phyloP scores from a whole-genome alignment of 108 stramenopile species.

The Schizochytrium sp. region DNA sequence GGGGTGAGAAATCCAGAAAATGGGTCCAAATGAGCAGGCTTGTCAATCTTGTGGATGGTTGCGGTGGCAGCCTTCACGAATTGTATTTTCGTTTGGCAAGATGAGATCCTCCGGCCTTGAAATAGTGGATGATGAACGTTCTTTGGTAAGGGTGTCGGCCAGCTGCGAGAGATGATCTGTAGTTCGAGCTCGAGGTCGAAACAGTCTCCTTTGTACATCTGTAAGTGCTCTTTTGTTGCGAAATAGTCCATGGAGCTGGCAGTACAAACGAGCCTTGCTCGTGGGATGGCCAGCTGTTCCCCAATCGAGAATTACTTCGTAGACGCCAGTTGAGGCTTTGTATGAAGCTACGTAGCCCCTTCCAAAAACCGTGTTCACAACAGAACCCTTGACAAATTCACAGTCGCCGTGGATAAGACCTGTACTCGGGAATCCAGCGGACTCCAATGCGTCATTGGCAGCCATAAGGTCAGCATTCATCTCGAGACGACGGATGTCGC shows the following conservation, averaged over 20 bases:
- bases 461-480: conserved; percentile 66
- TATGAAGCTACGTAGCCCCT: conserved; percentile 27
- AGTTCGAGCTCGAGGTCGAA: neutral
- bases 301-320: conserved; percentile 50
- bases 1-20: conserved; percentile 7
- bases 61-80: conserved; percentile 13
- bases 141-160: neutral
- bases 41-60: conserved; percentile 9
- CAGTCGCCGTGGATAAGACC: neutral
- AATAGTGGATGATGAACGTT: neutral
- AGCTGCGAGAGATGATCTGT: neutral
- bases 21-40: neutral
- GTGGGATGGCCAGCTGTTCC: neutral
- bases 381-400: conserved; percentile 23
- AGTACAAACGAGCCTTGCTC: conserved; percentile 18
- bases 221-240: neutral
- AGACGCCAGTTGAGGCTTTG: neutral
- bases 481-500: conserved; percentile 48
- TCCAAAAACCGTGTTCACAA: conserved; percentile 54
- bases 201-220: neutral
- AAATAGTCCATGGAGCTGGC: conserved; percentile 3
- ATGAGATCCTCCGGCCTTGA: neutral
- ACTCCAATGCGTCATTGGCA: conserved; percentile 64
- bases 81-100: neutral
- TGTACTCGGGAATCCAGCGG: neutral